These are phyloP conservation scores for Williopsis jadinii DNA, from an alignment of 1,139 yeast genomes.

Conservation along the genomic window DNA sequence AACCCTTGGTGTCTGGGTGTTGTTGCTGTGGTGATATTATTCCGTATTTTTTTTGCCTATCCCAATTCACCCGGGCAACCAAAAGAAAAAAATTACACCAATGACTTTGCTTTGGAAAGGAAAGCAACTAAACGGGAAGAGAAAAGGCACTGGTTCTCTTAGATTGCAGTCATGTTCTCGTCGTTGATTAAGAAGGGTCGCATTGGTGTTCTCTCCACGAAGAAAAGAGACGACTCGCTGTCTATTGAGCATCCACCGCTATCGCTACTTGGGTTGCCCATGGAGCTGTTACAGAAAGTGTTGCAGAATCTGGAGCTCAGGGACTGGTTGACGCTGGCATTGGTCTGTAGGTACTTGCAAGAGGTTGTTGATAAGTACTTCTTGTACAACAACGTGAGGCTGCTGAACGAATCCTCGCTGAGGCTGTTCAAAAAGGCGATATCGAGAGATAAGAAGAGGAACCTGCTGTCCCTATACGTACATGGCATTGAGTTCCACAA, in stretches of 20 bases:
- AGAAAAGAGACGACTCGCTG: background rate
- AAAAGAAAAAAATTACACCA: no score
- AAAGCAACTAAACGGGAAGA: no score
- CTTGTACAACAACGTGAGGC: slow-evolving; percentile 30
- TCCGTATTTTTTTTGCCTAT: no score
- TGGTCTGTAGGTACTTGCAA: slow-evolving; percentile 33
- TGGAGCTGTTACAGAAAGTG: slow-evolving; percentile 34
- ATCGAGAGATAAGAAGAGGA: slow-evolving; percentile 19
- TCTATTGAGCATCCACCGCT: slow-evolving; percentile 5
- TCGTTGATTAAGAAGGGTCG: slow-evolving; percentile 1
- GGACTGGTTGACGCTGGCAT: slow-evolving; percentile 28
- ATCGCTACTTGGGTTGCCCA: slow-evolving; percentile 28
- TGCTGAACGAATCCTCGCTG: slow-evolving; percentile 16
- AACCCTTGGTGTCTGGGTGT: no score
- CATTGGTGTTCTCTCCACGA: background rate
- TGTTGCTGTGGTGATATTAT: no score
- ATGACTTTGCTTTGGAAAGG: no score
- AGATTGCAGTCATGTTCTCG: background rate
- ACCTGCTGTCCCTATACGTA: slow-evolving; percentile 17
- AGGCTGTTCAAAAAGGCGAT: slow-evolving; percentile 17
- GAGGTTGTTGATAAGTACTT: slow-evolving; percentile 31
- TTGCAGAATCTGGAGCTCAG: slow-evolving; percentile 23
- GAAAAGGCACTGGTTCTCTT: no score
- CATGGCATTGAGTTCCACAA: slow-evolving; percentile 25
- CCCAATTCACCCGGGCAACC: no score